Evolutionary conservation across 78 protist genomes (phyloP).

Genomic region (Chrysochromulina parva): DNA sequence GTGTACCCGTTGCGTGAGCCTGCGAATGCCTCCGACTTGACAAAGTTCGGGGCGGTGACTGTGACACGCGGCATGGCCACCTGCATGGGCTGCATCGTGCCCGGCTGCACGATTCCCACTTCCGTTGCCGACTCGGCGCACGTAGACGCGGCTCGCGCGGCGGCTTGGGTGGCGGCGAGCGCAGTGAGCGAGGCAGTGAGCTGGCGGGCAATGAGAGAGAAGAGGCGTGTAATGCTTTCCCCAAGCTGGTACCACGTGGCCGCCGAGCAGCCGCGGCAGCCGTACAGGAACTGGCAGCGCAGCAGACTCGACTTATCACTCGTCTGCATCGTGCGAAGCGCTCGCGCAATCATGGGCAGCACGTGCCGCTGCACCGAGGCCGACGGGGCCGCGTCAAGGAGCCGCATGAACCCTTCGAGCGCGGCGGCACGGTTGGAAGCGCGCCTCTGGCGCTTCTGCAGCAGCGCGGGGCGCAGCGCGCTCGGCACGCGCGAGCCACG

Average conservation of each 20-base stretch:
- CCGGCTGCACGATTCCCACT: no score
- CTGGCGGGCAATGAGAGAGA: not conserved
- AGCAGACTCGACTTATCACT: not conserved
- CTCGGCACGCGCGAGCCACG: not conserved
- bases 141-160: no score
- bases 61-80: no score
- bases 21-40: no score
- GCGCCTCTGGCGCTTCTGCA: constrained; percentile 14
- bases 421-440: not conserved
- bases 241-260: not conserved
- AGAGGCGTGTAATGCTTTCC: not conserved
- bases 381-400: not conserved
- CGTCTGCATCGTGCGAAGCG: no score
- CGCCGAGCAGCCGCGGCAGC: not conserved
- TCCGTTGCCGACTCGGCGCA: no score
- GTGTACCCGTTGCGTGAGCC: no score
- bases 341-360: not conserved
- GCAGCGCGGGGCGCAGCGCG: not conserved
- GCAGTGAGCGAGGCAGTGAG: not conserved
- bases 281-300: not conserved
- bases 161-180: no score
- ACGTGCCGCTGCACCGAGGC: not conserved
- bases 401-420: not conserved
- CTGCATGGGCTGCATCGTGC: no score
- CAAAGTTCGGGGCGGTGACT: no score